phyloP scores from a whole-genome alignment of 495 filamentous ascomycete genomes.

The Thozetella sp. region DNA sequence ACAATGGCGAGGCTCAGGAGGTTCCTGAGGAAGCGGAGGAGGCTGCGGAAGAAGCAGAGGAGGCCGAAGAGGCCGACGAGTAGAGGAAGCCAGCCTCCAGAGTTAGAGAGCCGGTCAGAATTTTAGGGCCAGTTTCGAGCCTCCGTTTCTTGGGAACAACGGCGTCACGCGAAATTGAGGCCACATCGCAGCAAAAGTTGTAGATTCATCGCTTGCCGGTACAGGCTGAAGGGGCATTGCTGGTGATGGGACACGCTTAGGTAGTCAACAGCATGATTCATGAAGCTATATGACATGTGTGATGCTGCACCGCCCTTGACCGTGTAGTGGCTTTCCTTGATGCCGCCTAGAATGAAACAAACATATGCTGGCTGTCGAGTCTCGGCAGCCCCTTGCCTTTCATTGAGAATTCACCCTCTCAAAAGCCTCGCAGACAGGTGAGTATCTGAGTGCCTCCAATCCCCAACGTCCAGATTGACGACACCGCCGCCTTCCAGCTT shows the following conservation, averaged over 20 bases:
- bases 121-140: too few relatives aligned
- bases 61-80: constrained; percentile 13
- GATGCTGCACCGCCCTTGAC: too few relatives aligned
- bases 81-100: constrained; percentile 5
- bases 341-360: too few relatives aligned
- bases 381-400: too few relatives aligned
- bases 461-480: too few relatives aligned
- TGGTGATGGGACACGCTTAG: background rate
- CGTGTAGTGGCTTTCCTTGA: background rate
- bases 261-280: background rate
- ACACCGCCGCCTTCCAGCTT: too few relatives aligned
- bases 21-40: constrained; percentile 19
- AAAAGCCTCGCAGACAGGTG: too few relatives aligned
- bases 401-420: too few relatives aligned
- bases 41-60: constrained; percentile 9
- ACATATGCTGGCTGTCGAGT: too few relatives aligned
- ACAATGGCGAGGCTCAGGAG: constrained; percentile 41
- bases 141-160: constrained; percentile 6
- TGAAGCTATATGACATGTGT: background rate
- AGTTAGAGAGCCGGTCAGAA: too few relatives aligned
- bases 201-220: constrained; percentile 1
- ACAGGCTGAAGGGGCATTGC: constrained; percentile 2
- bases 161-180: constrained; percentile 1
- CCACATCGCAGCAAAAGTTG: background rate
- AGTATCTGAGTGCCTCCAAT: too few relatives aligned